Base-by-base conservation (phyloP, 768 basidiomycete species). In the Lentinula lateritia region DNA sequence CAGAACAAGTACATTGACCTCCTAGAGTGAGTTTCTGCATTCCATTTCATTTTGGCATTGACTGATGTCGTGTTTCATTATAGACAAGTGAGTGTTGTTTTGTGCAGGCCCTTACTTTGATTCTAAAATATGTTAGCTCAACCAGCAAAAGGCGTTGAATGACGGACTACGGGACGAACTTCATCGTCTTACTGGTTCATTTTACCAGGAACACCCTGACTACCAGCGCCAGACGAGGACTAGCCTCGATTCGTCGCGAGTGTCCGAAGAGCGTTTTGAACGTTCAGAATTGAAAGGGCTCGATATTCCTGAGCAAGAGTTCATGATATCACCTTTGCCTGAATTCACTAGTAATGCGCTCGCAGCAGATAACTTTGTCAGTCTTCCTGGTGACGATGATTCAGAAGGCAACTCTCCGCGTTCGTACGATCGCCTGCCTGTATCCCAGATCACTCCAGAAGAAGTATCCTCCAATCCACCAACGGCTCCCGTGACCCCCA, bases 271-370 rank as follows among this genome's bases (percentile, higher is more conserved):
- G 68, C 34, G 69, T 75, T 70, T 74, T 64, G 76, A 79, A 42
- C 67, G 71, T 58, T 58, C 64, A 61, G 74, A 65, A 63, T 74
- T 77, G 61, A 68, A 68, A 61, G 73, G 70, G n/a, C 50, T 7
- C 60, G 28, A 36, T 50, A 69, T 72, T 36, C 71, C 72, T 16
- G 61, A 73, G n/a, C 73, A 73, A 36, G 70, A 75, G 59, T 62
- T 76, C 64, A 62, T 78, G 53, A 76, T 80, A 58, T 78, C 80
- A 10, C 80, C 80, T 4, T 66, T 81, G 5, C 76, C 79, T 5
- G 74, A 81, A 63, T 76, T 76, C 60, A 75, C 77, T 8, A 71
- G 68, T 34, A 63, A 58, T 32, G 64, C 75, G n/a, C 66, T 75
- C 3, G 65, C 70, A 55, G 60, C 70, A 52, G 71, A 73, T 32